phyloP scores from a whole-genome alignment of 495 filamentous ascomycete genomes.

The Pyrenula massariospora region DNA sequence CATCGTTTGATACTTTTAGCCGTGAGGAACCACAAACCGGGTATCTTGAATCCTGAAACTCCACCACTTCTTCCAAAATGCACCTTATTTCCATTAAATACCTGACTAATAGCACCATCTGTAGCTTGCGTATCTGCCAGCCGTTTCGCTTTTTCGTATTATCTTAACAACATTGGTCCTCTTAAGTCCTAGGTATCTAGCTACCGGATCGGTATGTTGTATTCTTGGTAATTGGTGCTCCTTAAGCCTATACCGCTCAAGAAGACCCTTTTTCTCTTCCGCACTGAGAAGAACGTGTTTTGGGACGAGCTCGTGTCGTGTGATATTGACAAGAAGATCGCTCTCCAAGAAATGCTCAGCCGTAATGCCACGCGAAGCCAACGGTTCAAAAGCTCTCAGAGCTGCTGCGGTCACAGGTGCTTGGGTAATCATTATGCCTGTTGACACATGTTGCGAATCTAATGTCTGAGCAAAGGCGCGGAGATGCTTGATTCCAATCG shows the following conservation, averaged over 20 bases:
- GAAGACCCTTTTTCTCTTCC: slow-evolving; percentile 74
- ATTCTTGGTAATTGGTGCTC: slow-evolving; percentile 94
- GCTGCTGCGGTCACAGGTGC: slow-evolving; percentile 74
- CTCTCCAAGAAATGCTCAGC: slow-evolving; percentile 93
- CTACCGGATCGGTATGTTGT: slow-evolving; percentile 80
- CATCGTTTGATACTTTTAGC: no score
- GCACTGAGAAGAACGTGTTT: slow-evolving; percentile 81
- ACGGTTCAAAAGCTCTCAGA: slow-evolving; percentile 54
- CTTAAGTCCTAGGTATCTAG: slow-evolving; percentile 81
- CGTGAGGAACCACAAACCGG: no score
- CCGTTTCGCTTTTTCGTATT: slow-evolving; percentile 70
- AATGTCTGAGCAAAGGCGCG: slow-evolving; percentile 77
- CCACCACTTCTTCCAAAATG: no score
- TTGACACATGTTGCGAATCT: slow-evolving; percentile 63
- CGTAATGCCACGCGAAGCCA: slow-evolving; percentile 57
- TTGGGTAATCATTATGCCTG: slow-evolving; percentile 77
- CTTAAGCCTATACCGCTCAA: slow-evolving; percentile 87
- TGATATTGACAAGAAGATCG: slow-evolving; percentile 95
- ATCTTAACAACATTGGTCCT: slow-evolving; percentile 98
- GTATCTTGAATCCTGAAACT: no score
- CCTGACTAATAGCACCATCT: background rate
- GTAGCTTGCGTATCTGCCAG: slow-evolving; percentile 58
- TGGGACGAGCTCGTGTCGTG: slow-evolving; percentile 91
- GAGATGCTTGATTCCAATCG: slow-evolving; percentile 83
- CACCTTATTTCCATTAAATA: no score